Evolutionary conservation across 2,329 filamentous ascomycete species (phyloP).

Genomic region (Sphaceloma murrayae): DNA sequence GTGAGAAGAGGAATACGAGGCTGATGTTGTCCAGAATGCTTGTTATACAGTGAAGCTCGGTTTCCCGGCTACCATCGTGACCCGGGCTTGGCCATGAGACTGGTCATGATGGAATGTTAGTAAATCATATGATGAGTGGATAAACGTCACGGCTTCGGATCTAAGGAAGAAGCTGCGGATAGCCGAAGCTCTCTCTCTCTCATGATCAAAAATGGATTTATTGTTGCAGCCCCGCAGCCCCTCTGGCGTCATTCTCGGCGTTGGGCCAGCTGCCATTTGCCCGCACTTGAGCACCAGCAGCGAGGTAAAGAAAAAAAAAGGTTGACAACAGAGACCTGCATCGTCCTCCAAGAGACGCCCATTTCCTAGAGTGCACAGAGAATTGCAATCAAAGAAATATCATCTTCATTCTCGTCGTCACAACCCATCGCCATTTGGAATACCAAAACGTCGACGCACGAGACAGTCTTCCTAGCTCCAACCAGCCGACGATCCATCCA

Average conservation of each 20-base stretch:
- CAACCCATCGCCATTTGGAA: conserved; percentile 1
- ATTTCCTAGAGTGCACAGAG: background rate
- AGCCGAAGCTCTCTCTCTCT: conserved; percentile 13
- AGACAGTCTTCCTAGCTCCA: conserved; percentile 4
- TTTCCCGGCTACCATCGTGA: no score
- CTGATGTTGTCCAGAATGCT: no score
- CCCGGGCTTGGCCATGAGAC: background rate
- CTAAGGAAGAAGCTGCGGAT: conserved; percentile 9
- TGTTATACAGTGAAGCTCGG: no score
- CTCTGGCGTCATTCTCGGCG: conserved; percentile 11
- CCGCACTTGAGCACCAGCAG: background rate
- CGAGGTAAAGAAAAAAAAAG: background rate
- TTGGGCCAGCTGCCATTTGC: conserved; percentile 11
- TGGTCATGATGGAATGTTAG: background rate
- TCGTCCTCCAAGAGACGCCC: background rate
- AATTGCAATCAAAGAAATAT: background rate
- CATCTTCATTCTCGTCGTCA: no score
- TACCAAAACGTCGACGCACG: conserved; percentile 1
- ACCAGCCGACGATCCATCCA: conserved; percentile 2
- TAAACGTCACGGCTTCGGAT: no score
- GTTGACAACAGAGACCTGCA: background rate
- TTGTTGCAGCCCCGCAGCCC: background rate
- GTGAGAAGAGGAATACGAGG: no score
- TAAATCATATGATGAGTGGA: no score
- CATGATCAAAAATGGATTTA: conserved; percentile 2